Evolutionary conservation across 306 rosid genomes (phyloP).

Genomic region (Luffa acutangula): DNA sequence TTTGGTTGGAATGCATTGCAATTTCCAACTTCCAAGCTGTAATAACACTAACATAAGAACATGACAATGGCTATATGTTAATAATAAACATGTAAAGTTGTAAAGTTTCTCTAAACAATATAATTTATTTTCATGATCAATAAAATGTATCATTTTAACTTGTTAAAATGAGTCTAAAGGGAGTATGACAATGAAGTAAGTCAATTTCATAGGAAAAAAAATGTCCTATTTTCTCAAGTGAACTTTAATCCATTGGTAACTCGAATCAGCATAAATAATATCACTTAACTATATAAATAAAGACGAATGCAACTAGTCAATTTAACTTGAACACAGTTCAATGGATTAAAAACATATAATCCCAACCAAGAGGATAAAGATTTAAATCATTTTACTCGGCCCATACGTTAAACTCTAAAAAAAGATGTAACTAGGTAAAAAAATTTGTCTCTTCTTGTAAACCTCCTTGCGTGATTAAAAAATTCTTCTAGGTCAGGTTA

Average conservation of each 20-base stretch:
- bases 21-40: neutral
- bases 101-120: neutral
- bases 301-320: too few relatives aligned
- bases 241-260: neutral
- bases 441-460: neutral
- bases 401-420: too few relatives aligned
- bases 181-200: neutral
- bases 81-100: neutral
- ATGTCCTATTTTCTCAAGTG: neutral
- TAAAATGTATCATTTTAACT: neutral
- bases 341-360: too few relatives aligned
- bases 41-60: neutral
- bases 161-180: neutral
- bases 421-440: too few relatives aligned
- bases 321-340: too few relatives aligned
- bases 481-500: neutral
- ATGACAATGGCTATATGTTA: neutral
- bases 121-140: neutral
- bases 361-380: too few relatives aligned
- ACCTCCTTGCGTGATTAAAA: neutral
- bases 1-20: neutral
- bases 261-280: neutral
- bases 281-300: too few relatives aligned
- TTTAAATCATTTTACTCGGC: too few relatives aligned
- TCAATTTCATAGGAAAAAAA: too few relatives aligned